These are phyloP conservation scores for Lagerstroemia fauriei DNA, from an alignment of 441 rosid genomes.

Conservation along the genomic window DNA sequence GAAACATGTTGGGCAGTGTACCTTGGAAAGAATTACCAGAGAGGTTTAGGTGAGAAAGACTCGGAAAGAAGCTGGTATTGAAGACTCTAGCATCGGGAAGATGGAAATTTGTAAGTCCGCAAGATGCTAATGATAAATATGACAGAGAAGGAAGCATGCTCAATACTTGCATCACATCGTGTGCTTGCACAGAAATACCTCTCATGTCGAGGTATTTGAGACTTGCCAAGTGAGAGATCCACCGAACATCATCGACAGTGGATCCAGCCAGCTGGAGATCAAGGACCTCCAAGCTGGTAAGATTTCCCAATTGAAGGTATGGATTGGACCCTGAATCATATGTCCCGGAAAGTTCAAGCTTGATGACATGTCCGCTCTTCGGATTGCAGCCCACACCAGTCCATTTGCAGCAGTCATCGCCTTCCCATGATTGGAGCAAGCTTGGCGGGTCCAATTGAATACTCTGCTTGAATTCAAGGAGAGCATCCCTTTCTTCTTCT, in stretches of 20 bases:
- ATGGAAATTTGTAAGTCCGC: neutral
- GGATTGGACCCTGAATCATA: neutral
- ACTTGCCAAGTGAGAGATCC: neutral
- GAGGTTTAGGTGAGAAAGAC: neutral
- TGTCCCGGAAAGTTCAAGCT: neutral
- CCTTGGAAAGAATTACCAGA: accelerated
- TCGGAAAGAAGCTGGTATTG: neutral
- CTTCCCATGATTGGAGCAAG: neutral
- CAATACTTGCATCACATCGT: neutral
- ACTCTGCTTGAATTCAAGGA: neutral
- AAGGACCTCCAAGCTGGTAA: neutral
- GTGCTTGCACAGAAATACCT: neutral
- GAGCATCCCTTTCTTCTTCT: constrained; percentile 12
- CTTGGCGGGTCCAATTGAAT: neutral
- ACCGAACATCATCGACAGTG: neutral
- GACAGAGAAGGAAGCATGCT: neutral
- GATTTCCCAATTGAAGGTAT: neutral
- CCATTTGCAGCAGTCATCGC: constrained; percentile 1
- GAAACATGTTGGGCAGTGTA: neutral
- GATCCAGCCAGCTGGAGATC: neutral
- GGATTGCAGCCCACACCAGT: neutral
- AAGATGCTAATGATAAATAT: neutral
- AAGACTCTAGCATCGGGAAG: neutral
- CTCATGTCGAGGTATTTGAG: neutral
- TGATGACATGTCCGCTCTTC: neutral